Percentiles rank a stretch among this genome's conserved stretches.
These are phyloP conservation scores for Russula vinacea DNA, from an alignment of 768 basidiomycete genomes.

Conservation along the genomic window DNA sequence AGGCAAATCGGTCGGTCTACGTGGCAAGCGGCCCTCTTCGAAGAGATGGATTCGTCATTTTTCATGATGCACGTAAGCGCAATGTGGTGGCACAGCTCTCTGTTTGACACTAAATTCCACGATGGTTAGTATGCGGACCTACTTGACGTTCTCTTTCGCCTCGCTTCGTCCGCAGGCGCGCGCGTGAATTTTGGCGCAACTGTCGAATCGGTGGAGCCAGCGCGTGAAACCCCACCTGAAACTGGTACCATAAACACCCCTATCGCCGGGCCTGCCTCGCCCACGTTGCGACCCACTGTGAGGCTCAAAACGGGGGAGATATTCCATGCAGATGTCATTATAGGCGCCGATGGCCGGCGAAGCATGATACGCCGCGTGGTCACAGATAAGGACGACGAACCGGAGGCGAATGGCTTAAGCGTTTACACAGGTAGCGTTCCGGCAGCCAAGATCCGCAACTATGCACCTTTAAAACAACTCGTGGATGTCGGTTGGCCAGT, in stretches of 20 bases:
- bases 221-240: conserved; percentile 13
- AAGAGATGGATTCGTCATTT: conserved; percentile 26
- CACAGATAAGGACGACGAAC: conserved; percentile 37
- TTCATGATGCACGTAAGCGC: conserved; percentile 28
- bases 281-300: conserved; percentile 26
- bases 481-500: conserved; percentile 24
- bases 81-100: neutral
- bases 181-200: conserved; percentile 21
- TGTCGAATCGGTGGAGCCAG: conserved; percentile 23
- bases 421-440: conserved; percentile 29
- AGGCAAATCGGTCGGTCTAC: conserved; percentile 16
- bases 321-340: conserved; percentile 33
- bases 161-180: conserved; percentile 26
- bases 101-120: conserved; percentile 11
- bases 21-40: conserved; percentile 25
- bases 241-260: conserved; percentile 7
- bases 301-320: conserved; percentile 32
- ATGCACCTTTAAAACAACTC: conserved; percentile 18
- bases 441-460: conserved; percentile 22
- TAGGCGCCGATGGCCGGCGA: conserved; percentile 34
- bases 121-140: conserved; percentile 28
- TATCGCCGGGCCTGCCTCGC: conserved; percentile 10
- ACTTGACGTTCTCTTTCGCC: conserved; percentile 19
- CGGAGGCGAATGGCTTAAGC: conserved; percentile 31
- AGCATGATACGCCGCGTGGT: conserved; percentile 31